Evolutionary conservation across 1,139 yeast genomes (phyloP).

Genomic region (Nakaseomyces bracarensis): DNA sequence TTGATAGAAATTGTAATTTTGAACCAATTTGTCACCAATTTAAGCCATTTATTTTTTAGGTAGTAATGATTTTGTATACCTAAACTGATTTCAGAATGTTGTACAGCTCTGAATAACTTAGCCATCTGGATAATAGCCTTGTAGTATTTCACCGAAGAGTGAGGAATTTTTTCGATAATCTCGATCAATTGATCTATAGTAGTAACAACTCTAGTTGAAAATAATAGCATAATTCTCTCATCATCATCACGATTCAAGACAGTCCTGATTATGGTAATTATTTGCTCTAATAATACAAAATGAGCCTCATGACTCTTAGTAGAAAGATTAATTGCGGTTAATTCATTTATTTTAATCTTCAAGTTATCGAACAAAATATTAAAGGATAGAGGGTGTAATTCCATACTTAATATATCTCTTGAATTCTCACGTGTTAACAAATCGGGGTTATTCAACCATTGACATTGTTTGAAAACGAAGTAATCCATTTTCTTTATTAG

Average conservation of each 20-base stretch:
- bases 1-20: constrained; percentile 41
- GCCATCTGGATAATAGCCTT: constrained; percentile 53
- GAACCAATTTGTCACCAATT: constrained; percentile 58
- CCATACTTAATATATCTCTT: constrained; percentile 40
- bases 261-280: constrained; percentile 36
- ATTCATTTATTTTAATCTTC: constrained; percentile 15
- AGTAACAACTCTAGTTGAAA: constrained; percentile 36
- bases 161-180: constrained; percentile 33
- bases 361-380: constrained; percentile 33
- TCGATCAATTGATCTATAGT: constrained; percentile 32
- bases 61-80: constrained; percentile 49
- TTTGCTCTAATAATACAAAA: constrained; percentile 35
- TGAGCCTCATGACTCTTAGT: constrained; percentile 17
- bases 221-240: constrained; percentile 32
- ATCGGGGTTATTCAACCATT: constrained; percentile 43
- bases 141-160: constrained; percentile 35
- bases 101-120: constrained; percentile 44
- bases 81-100: constrained; percentile 37
- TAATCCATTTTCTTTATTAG: constrained; percentile 42
- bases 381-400: constrained; percentile 38
- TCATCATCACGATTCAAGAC: constrained; percentile 36
- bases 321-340: constrained; percentile 25
- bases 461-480: constrained; percentile 38
- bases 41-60: constrained; percentile 53
- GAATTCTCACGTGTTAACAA: constrained; percentile 45